phyloP scores from a whole-genome alignment of 202 grass and related monocot species.

The Eragrostis tef region DNA sequence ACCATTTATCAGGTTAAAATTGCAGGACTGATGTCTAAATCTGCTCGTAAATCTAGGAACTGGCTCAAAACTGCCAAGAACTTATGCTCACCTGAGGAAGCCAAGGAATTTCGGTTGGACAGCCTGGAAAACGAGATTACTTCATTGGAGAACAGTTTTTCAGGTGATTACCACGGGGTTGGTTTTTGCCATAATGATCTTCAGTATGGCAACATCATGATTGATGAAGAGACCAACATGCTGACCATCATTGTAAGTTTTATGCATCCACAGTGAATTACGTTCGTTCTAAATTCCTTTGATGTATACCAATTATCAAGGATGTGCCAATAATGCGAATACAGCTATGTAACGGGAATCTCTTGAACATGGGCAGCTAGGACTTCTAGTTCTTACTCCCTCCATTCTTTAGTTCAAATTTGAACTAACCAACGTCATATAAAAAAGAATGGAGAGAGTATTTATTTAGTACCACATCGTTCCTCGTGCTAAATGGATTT shows the following conservation, averaged over 20 bases:
- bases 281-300: constrained; percentile 10
- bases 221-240: constrained; percentile 84
- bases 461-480: constrained; percentile 6
- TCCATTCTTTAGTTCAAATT: no score
- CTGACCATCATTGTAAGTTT: constrained; percentile 91
- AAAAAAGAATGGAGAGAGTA: no score
- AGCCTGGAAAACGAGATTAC: constrained; percentile 66
- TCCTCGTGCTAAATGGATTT: constrained; percentile 1
- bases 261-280: constrained; percentile 14
- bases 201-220: constrained; percentile 99
- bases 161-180: constrained; percentile 61
- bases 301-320: background rate
- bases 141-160: constrained; percentile 66
- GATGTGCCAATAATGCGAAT: constrained; percentile 22
- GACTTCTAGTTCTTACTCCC: background rate
- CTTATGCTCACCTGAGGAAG: constrained; percentile 64
- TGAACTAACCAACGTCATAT: no score
- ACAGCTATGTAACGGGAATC: constrained; percentile 31
- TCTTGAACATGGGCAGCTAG: constrained; percentile 38
- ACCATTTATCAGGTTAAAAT: background rate
- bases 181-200: constrained; percentile 99
- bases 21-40: constrained; percentile 25
- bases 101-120: constrained; percentile 72
- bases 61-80: constrained; percentile 78
- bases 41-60: constrained; percentile 53